Percentiles rank a stretch among this genome's conserved stretches.
Evolutionary conservation across 192 early-diverging fungal genomes (phyloP).

Genomic region (Gamsiella multidivaricata): DNA sequence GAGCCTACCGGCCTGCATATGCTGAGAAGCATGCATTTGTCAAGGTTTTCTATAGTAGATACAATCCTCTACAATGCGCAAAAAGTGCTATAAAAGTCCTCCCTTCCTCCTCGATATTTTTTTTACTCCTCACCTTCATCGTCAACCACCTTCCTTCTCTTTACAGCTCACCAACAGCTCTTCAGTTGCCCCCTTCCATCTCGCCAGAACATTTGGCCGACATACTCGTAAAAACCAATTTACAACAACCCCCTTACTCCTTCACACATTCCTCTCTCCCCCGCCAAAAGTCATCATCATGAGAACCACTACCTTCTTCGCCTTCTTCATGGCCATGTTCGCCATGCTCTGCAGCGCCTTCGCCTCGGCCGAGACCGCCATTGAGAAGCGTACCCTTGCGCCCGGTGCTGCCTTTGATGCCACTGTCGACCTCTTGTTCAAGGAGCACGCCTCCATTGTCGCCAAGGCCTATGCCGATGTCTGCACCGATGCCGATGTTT

Average conservation of each 20-base stretch:
- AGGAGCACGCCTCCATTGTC: slow-evolving; percentile 31
- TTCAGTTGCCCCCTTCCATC: slow-evolving; percentile 25
- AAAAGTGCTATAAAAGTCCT: not conserved
- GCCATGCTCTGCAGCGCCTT: slow-evolving; percentile 41
- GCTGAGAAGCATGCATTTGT: too few relatives aligned
- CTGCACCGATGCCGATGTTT: slow-evolving; percentile 44
- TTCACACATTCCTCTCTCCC: not conserved
- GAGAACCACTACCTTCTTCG: slow-evolving; percentile 40
- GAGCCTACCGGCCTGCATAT: not conserved
- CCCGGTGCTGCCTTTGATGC: slow-evolving; percentile 43
- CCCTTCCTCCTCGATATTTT: slow-evolving; percentile 1
- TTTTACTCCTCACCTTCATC: not conserved
- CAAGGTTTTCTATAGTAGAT: too few relatives aligned
- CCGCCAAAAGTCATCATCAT: slow-evolving; percentile 21
- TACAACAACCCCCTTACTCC: not conserved
- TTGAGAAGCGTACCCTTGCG: slow-evolving; percentile 33
- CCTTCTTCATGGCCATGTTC: slow-evolving; percentile 49
- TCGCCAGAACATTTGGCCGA: slow-evolving; percentile 37
- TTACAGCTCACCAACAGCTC: slow-evolving; percentile 5
- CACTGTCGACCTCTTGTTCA: slow-evolving; percentile 39
- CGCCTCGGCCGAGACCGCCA: not conserved
- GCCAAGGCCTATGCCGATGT: slow-evolving; percentile 49
- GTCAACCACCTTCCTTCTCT: not conserved
- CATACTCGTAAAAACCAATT: slow-evolving; percentile 8
- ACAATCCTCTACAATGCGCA: too few relatives aligned